Conservation (phyloP, 352 stramenopile genomes). For the Globisporangium nagaii region DNA sequence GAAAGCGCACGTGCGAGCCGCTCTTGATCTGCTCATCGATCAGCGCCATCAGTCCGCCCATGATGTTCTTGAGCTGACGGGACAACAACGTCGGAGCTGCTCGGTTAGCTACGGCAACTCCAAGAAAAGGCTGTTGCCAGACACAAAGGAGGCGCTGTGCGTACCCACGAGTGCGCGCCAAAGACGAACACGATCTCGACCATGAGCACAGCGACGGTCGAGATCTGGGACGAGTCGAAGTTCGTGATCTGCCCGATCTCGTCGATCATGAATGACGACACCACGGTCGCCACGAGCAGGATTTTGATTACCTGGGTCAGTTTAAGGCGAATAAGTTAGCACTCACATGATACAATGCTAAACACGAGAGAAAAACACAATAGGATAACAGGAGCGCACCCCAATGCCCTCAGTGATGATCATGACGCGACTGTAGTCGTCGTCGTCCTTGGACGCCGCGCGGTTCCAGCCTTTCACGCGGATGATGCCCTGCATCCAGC, state of each 20-base stretch:
- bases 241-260: slow-evolving; percentile 72
- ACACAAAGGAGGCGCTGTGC: slow-evolving; percentile 5
- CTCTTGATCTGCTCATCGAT: slow-evolving; percentile 83
- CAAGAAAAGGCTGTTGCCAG: too few species aligned
- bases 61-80: slow-evolving; percentile 85
- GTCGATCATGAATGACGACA: slow-evolving; percentile 83
- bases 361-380: background rate
- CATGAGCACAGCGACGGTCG: slow-evolving; percentile 71
- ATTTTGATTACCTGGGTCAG: slow-evolving; percentile 78
- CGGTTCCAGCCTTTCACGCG: slow-evolving; percentile 79
- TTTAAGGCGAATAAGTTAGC: too few species aligned
- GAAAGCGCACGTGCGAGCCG: slow-evolving; percentile 64
- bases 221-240: slow-evolving; percentile 79
- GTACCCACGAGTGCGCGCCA: slow-evolving; percentile 74
- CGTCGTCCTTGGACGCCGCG: slow-evolving; percentile 57
- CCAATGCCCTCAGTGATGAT: slow-evolving; percentile 84
- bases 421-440: slow-evolving; percentile 84
- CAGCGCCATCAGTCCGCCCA: slow-evolving; percentile 74
- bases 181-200: slow-evolving; percentile 78
- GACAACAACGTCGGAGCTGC: too few species aligned
- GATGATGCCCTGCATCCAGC: slow-evolving; percentile 60
- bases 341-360: slow-evolving; percentile 1
- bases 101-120: too few species aligned
- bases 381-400: slow-evolving; percentile 16
- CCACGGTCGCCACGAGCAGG: slow-evolving; percentile 69